These are phyloP conservation scores for Aspergillus bertholletiae DNA, from an alignment of 495 filamentous ascomycete genomes.

Conservation along the genomic window DNA sequence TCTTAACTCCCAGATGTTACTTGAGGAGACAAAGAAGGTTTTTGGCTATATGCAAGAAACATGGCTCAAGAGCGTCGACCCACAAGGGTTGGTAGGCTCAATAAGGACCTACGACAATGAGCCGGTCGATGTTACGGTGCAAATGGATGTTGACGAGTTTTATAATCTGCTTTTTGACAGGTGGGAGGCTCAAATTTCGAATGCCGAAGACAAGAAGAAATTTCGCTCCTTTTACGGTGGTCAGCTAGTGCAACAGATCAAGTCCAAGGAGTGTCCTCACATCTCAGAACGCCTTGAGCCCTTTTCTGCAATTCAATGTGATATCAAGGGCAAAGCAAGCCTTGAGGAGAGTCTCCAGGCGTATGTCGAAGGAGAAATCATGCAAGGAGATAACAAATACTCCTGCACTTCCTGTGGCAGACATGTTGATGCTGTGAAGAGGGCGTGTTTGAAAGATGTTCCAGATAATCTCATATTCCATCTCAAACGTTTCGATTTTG, in stretches of 20 bases:
- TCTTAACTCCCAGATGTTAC: conserved; percentile 58
- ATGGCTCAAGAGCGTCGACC: conserved; percentile 66
- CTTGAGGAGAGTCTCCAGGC: conserved; percentile 86
- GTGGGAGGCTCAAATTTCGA: conserved; percentile 78
- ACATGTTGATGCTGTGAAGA: conserved; percentile 92
- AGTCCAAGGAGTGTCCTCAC: conserved; percentile 89
- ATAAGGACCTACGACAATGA: conserved; percentile 82
- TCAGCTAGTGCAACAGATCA: conserved; percentile 89
- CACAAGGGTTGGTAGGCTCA: conserved; percentile 64
- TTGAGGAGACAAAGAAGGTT: conserved; percentile 72
- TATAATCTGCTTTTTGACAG: conserved; percentile 91
- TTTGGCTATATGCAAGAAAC: conserved; percentile 86
- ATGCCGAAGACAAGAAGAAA: conserved; percentile 61
- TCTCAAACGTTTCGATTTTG: conserved; percentile 95
- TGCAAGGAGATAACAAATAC: conserved; percentile 99
- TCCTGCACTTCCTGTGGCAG: conserved; percentile 87
- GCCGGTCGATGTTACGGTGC: conserved; percentile 79
- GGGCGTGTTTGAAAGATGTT: conserved; percentile 84
- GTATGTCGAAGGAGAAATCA: conserved; percentile 92
- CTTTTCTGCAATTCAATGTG: conserved; percentile 94
- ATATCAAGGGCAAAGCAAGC: conserved; percentile 86
- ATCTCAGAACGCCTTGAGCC: conserved; percentile 87
- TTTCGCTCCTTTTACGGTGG: conserved; percentile 89
- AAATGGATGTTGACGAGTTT: conserved; percentile 99
- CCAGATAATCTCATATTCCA: conserved; percentile 95